Percentiles rank a stretch among this genome's conserved stretches.
phyloP scores from a whole-genome alignment of 345 rosid genomes.

The Rubroshorea leprosula region DNA sequence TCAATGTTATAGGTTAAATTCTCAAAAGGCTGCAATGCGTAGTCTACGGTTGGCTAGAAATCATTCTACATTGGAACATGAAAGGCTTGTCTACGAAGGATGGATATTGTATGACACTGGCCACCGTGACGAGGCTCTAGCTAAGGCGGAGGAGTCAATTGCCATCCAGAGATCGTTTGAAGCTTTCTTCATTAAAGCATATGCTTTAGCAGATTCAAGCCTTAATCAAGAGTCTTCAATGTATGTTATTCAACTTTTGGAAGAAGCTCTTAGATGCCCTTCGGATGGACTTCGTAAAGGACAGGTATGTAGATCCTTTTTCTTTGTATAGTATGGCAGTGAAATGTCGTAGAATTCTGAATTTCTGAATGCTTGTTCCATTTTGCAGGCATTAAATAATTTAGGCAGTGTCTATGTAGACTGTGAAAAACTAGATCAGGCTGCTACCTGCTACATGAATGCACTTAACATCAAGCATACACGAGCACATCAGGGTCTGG shows the following conservation, averaged over 20 bases:
- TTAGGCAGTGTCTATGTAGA: conserved; percentile 81
- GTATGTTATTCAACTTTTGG: conserved; percentile 70
- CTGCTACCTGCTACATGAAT: conserved; percentile 77
- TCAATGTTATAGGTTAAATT: conserved; percentile 62
- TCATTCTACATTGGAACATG: conserved; percentile 69
- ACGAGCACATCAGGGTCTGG: conserved; percentile 94
- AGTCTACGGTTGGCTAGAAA: conserved; percentile 84
- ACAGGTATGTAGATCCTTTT: conserved; percentile 44
- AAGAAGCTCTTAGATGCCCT: conserved; percentile 93
- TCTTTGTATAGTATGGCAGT: too few relatives aligned
- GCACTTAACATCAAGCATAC: conserved; percentile 96
- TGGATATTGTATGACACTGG: conserved; percentile 95
- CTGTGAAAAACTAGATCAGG: conserved; percentile 84
- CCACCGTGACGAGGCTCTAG: conserved; percentile 89
- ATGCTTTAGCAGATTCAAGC: conserved; percentile 68
- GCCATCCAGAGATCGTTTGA: conserved; percentile 88
- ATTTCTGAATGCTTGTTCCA: conserved; percentile 6
- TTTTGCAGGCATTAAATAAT: conserved; percentile 82
- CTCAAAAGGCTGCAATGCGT: conserved; percentile 94
- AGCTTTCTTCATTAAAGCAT: conserved; percentile 96
- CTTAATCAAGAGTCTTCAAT: conserved; percentile 58
- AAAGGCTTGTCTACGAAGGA: conserved; percentile 93
- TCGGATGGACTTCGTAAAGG: conserved; percentile 99
- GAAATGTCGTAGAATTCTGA: background rate
- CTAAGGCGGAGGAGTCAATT: conserved; percentile 88